Base-by-base conservation (phyloP, 2,329 filamentous ascomycete species). In the Graphilbum ipis-grandicollis region DNA sequence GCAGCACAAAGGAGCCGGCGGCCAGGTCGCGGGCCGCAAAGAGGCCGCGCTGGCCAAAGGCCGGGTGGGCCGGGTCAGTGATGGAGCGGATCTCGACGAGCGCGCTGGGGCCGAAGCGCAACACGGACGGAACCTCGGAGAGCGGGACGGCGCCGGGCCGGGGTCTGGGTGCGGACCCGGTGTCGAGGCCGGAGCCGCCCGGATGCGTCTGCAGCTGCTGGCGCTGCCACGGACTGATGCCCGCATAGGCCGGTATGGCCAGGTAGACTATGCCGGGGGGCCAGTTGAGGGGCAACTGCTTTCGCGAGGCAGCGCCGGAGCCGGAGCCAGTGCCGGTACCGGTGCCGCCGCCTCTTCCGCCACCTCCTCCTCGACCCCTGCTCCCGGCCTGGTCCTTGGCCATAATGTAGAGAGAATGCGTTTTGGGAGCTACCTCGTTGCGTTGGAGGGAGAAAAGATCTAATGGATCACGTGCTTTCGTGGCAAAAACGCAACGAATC, bases 1-100 rank as follows among this genome's bases (percentile, higher is more conserved):
- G 65, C n/a, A 78, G 46, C 35, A 79, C 62, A 31, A 77, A 64
- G 2, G 59, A 55, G 2, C 68, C 71, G 0, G 73, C 63, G 12
- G 56, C 48, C 9, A 79, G 60, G 37, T 62, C 50, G 8, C 59
- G 60, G 1, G 65, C 54, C 4, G 75, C 71, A 47, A 76, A 77
- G 23, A 79, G 66, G 1, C 74, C 74, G 35, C 49, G 52, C 51
- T 79, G 74, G 4, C 66, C 65, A 45, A 56, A 46, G 12, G 74
- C 73, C 0, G 74, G 74, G 47, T 79, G 74, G 0, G 50, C 44
- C 0, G 62, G 51, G 36, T 63, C 50, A 0, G 46, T 48, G 42
- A 79, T 77, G 25, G 56, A 53, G 10, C 60, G 59, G 46, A 79
- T 76, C 42, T 53, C 62, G 37, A 73, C 68, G 9, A 60, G 48